These are phyloP conservation scores for Cynara cardunculus DNA, from an alignment of 129 eudicot species.

Conservation along the genomic window DNA sequence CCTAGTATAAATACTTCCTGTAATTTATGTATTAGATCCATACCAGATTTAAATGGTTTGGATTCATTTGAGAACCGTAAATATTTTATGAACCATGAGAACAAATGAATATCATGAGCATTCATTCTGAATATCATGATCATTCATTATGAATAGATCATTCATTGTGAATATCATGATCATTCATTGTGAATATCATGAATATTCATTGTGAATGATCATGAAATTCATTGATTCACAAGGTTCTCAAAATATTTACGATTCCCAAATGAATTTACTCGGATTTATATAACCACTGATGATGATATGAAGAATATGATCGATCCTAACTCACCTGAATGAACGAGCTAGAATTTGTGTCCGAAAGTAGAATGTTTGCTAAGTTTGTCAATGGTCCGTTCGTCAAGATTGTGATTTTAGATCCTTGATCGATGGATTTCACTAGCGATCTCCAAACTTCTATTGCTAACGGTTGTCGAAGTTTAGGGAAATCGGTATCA, in stretches of 20 bases:
- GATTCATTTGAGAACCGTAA: not conserved
- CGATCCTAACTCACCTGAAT: constrained; percentile 51
- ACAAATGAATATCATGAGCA: not conserved
- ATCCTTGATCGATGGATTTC: constrained; percentile 41
- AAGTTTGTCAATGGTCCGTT: constrained; percentile 84
- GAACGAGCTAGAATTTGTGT: constrained; percentile 35
- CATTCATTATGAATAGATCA: not conserved
- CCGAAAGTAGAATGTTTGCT: constrained; percentile 61
- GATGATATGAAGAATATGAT: not conserved
- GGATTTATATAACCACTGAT: not conserved
- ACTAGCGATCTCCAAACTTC: constrained; percentile 69
- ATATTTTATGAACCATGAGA: not conserved
- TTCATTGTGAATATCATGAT: too few relatives aligned
- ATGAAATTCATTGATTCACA: not conserved
- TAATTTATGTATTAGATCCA: not conserved
- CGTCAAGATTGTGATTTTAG: constrained; percentile 58
- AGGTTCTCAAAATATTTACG: not conserved
- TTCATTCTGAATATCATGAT: not conserved
- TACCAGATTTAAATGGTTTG: not conserved
- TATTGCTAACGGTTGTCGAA: constrained; percentile 59
- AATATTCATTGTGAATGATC: too few relatives aligned
- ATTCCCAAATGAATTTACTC: not conserved
- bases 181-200: not conserved
- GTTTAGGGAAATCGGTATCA: constrained; percentile 67
- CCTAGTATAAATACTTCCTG: constrained; percentile 81